These are phyloP conservation scores for Penicillium expansum DNA, from an alignment of 2,329 filamentous ascomycete genomes.

Conservation along the genomic window DNA sequence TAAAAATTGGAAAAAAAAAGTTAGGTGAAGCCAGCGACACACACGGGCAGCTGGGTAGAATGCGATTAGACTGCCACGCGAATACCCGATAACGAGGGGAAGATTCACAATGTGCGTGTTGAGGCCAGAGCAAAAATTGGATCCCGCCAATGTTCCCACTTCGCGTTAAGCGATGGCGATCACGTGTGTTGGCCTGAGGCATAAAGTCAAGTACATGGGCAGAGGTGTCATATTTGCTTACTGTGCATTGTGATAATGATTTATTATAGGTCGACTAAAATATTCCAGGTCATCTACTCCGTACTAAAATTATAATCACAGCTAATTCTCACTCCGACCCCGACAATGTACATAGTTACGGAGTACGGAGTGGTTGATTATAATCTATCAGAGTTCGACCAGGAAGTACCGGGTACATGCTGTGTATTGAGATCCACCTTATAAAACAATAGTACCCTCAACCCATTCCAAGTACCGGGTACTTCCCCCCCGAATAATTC, in stretches of 20 bases:
- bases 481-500: neutral
- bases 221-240: neutral
- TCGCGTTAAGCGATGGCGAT: constrained; percentile 38
- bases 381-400: neutral
- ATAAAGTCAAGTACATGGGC: neutral
- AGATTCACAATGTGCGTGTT: constrained; percentile 34
- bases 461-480: constrained; percentile 6
- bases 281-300: neutral
- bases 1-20: constrained; percentile 6
- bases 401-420: constrained; percentile 1
- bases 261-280: neutral
- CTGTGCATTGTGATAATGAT: neutral
- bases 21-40: constrained; percentile 18
- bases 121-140: constrained; percentile 33
- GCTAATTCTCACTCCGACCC: constrained; percentile 3
- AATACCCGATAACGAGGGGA: constrained; percentile 32
- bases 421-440: neutral
- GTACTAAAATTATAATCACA: neutral
- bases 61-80: constrained; percentile 36
- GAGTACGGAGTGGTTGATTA: too few relatives aligned
- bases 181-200: constrained; percentile 28
- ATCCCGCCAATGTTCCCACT: constrained; percentile 29
- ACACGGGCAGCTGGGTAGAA: constrained; percentile 33
- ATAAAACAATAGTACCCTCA: neutral
- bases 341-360: too few relatives aligned